phyloP scores from a whole-genome alignment of 23 red algal species.

The Chondrus crispus region DNA sequence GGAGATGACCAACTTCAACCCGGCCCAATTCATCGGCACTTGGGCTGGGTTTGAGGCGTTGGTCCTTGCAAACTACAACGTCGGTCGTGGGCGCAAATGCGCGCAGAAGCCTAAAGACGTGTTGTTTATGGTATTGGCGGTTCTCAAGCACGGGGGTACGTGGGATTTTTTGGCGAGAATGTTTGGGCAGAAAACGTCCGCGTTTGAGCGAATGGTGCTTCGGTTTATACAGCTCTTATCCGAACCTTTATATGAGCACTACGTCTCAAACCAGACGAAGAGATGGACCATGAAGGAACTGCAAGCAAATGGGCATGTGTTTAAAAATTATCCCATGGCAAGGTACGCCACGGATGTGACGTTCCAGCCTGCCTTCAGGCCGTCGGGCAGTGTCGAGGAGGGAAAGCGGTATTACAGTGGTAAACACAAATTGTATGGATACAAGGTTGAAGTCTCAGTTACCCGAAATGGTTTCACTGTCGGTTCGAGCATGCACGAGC shows the following conservation, averaged over 20 bases:
- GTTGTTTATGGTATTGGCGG: constrained; percentile 5
- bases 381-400: background rate
- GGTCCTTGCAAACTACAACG: background rate
- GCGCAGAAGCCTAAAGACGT: background rate
- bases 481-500: background rate
- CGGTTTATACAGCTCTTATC: background rate
- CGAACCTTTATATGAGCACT: background rate
- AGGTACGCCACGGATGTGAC: background rate
- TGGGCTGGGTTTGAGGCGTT: background rate
- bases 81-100: background rate
- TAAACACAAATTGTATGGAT: background rate
- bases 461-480: background rate
- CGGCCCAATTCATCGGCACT: background rate
- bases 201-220: background rate
- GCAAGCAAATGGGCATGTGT: background rate
- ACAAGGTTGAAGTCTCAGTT: background rate
- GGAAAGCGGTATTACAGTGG: background rate
- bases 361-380: background rate
- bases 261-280: background rate
- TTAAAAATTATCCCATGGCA: background rate
- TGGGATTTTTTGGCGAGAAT: background rate
- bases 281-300: background rate
- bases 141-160: background rate
- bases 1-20: background rate
- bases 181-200: background rate